These are phyloP conservation scores for Cladochytrium replicatum DNA, from an alignment of 192 early-diverging fungal species.

Conservation along the genomic window DNA sequence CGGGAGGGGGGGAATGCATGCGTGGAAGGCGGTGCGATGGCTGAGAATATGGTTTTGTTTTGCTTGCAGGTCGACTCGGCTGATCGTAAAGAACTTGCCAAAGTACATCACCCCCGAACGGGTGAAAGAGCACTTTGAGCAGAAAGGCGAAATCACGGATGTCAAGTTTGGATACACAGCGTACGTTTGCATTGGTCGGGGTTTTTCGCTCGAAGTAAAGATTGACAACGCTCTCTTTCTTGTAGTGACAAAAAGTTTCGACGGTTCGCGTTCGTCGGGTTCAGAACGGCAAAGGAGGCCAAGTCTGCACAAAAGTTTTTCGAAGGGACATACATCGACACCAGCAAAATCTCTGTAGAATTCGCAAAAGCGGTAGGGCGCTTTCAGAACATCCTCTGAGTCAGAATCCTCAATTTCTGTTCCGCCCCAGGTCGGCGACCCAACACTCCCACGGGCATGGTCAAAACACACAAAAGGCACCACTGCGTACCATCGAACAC, in stretches of 20 bases:
- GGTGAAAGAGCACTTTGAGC: conserved; percentile 76
- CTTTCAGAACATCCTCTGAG: background rate
- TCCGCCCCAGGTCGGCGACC: conserved; percentile 58
- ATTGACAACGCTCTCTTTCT: background rate
- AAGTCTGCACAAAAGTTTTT: conserved; percentile 72
- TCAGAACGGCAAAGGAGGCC: conserved; percentile 77
- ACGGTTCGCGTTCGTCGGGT: conserved; percentile 89
- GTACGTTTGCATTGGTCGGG: conserved; percentile 31
- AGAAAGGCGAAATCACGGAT: conserved; percentile 82
- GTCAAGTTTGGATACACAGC: conserved; percentile 74
- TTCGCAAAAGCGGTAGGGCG: conserved; percentile 72
- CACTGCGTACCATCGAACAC: conserved; percentile 56
- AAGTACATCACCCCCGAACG: conserved; percentile 76
- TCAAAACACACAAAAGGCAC: conserved; percentile 77
- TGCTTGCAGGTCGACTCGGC: conserved; percentile 42
- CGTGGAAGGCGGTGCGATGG: background rate
- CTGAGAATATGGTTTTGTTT: background rate
- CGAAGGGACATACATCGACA: conserved; percentile 87
- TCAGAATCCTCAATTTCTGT: background rate
- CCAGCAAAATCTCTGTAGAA: conserved; percentile 77
- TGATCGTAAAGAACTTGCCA: conserved; percentile 96
- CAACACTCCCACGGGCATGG: conserved; percentile 79
- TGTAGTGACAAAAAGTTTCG: conserved; percentile 67
- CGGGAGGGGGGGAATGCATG: too few relatives aligned
- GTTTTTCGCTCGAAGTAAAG: background rate